phyloP scores from a whole-genome alignment of 108 stramenopile genomes.

The Heterococcus sp. region DNA sequence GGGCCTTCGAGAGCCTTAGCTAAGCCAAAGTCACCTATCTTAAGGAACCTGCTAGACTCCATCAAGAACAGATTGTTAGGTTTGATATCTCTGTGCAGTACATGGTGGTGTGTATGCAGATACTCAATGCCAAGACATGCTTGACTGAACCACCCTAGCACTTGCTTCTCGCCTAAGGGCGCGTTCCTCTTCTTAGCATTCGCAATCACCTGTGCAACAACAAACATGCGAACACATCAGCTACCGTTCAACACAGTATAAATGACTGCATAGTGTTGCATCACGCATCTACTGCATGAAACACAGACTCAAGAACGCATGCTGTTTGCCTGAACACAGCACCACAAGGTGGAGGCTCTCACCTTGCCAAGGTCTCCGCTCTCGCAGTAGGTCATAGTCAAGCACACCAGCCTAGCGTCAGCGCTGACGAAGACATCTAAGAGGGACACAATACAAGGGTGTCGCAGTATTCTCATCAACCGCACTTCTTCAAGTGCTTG shows the following conservation, averaged over 20 bases:
- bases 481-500: constrained; percentile 23
- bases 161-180: constrained; percentile 30
- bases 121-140: constrained; percentile 58
- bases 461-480: constrained; percentile 23
- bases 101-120: constrained; percentile 53
- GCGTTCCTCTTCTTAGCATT: constrained; percentile 25
- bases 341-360: neutral
- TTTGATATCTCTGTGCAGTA: constrained; percentile 67
- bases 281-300: too few relatives aligned
- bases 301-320: too few relatives aligned
- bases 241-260: too few relatives aligned
- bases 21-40: constrained; percentile 66
- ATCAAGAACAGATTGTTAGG: constrained; percentile 65
- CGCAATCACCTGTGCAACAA: constrained; percentile 10
- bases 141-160: constrained; percentile 38
- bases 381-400: constrained; percentile 47
- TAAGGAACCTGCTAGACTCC: constrained; percentile 52
- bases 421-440: constrained; percentile 22
- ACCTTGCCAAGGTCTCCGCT: constrained; percentile 42
- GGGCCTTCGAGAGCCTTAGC: constrained; percentile 57
- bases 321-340: too few relatives aligned
- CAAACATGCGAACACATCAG: too few relatives aligned
- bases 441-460: constrained; percentile 22
- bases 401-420: constrained; percentile 33
- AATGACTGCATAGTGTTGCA: too few relatives aligned